phyloP scores from a whole-genome alignment of 495 filamentous ascomycete genomes.

The Lophiostoma macrostomum region DNA sequence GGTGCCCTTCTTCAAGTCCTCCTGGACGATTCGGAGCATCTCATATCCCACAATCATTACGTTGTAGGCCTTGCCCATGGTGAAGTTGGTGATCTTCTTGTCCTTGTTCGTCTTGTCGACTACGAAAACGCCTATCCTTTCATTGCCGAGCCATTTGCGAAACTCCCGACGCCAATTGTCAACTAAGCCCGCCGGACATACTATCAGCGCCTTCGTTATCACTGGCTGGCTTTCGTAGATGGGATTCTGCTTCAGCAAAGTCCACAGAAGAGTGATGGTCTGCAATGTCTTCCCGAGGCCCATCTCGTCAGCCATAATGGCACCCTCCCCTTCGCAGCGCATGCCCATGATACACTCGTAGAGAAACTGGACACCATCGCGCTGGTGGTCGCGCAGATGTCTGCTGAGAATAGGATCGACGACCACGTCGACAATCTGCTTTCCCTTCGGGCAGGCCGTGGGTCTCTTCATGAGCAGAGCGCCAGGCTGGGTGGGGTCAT shows the following conservation, averaged over 20 bases:
- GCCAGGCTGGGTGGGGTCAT: constrained; percentile 59
- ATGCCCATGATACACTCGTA: constrained; percentile 87
- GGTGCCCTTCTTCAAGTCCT: constrained; percentile 59
- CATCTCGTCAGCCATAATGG: constrained; percentile 82
- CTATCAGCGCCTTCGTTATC: constrained; percentile 75
- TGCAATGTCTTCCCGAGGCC: constrained; percentile 78
- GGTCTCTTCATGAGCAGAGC: constrained; percentile 72
- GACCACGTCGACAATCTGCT: constrained; percentile 74
- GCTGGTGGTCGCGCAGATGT: constrained; percentile 70
- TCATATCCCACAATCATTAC: constrained; percentile 86
- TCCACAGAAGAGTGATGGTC: constrained; percentile 77
- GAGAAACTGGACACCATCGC: constrained; percentile 72
- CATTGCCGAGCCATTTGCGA: constrained; percentile 75
- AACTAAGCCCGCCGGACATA: constrained; percentile 76
- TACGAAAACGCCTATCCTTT: constrained; percentile 71
- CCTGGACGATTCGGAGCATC: constrained; percentile 66
- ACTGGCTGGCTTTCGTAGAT: constrained; percentile 60
- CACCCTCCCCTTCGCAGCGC: constrained; percentile 70
- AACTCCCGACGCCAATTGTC: constrained; percentile 81
- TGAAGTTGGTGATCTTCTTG: constrained; percentile 66
- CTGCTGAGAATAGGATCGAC: constrained; percentile 69
- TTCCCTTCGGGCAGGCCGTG: constrained; percentile 55
- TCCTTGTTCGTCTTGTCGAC: constrained; percentile 66
- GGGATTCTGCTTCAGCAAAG: constrained; percentile 76
- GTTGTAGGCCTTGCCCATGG: constrained; percentile 68